Evolutionary conservation across 1,139 yeast genomes (phyloP), one percentile per base, ranked within the genome.

Genomic region (Hyphopichia khmerensis): DNA sequence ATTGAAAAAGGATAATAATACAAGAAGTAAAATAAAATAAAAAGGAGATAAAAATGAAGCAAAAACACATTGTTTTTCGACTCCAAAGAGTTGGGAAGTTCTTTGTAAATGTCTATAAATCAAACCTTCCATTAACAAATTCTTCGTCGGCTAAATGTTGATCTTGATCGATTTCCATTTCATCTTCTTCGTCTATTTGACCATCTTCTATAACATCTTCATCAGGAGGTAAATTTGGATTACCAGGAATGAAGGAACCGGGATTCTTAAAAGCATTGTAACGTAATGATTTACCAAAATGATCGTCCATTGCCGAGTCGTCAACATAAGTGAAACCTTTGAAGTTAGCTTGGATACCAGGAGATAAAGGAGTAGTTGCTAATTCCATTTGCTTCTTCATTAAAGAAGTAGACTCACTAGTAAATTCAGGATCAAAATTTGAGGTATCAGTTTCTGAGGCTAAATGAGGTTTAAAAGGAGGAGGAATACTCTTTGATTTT

Each of bases 271-370:
- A 79, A 1, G 78, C 64, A 48, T 70, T 72, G 47, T 72, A 69
- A 43, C 77, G 59, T 50, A 66, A 72, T 16, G 73, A 66, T 56
- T 69, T 68, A 40, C 76, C 72, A 50, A 85, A 84, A 60, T 86
- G 89, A 53, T 89, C 96, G 55, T 89, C 96, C 75, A 91, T 83
- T 21, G 95, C 80, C n/a, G 95, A 86, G 51, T 87, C 97, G 59
- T 90, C 97, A 38, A 93, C 97, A 64, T 87, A 93, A 0, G 98
- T 91, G 62, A 91, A 91, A 1, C 98, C 98, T 57, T 89, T 88
- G 67, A 93, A 93, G 59, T 90, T 90, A 42, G 95, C 97, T 67
- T 93, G 99, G 55, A 91, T 82, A 0, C 96, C 96, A 2, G 96
- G 96, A 9, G 95, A 84, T 48, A 93, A 71, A 26, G 98, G 98